phyloP scores from a whole-genome alignment of 1,139 yeast species.

The Blastobotrys raffinosifermentans region DNA sequence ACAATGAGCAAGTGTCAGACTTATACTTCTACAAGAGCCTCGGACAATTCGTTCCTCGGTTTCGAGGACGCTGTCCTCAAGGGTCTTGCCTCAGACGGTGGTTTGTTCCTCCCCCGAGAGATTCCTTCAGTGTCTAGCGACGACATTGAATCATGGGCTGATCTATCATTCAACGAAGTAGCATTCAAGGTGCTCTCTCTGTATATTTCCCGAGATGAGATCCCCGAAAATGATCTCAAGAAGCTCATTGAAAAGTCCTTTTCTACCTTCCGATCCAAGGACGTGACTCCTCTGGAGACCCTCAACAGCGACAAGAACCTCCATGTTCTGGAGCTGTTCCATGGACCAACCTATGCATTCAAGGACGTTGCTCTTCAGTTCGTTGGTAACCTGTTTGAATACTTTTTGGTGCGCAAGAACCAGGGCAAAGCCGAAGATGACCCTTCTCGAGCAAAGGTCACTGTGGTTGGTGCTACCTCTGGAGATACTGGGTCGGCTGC shows the following conservation, averaged over 20 bases:
- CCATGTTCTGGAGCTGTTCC: conserved; percentile 85
- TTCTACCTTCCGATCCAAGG: conserved; percentile 79
- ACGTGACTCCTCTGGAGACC: conserved; percentile 75
- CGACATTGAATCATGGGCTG: conserved; percentile 62
- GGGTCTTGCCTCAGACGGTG: conserved; percentile 95
- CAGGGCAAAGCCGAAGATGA: conserved; percentile 48
- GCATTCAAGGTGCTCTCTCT: conserved; percentile 82
- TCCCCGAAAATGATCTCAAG: conserved; percentile 62
- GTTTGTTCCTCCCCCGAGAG: conserved; percentile 79
- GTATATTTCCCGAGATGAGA: conserved; percentile 65
- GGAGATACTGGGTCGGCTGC: conserved; percentile 99
- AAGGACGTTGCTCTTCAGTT: conserved; percentile 97
- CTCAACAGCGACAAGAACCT: conserved; percentile 54
- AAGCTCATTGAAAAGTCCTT: conserved; percentile 64
- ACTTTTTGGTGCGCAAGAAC: conserved; percentile 75
- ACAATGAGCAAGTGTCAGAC: no score
- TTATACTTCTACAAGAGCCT: conserved; percentile 85
- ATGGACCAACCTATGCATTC: conserved; percentile 98
- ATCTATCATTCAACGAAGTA: conserved; percentile 71
- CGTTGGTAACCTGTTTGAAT: conserved; percentile 94
- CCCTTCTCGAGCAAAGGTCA: conserved; percentile 66
- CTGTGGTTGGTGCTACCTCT: conserved; percentile 98
- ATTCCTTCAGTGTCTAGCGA: conserved; percentile 65
- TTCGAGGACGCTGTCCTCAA: conserved; percentile 92
- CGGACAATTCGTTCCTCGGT: conserved; percentile 47